Percentiles rank a stretch among this genome's conserved stretches.
These are phyloP conservation scores for Claviceps capensis DNA, from an alignment of 2,329 filamentous ascomycete genomes.

Conservation along the genomic window DNA sequence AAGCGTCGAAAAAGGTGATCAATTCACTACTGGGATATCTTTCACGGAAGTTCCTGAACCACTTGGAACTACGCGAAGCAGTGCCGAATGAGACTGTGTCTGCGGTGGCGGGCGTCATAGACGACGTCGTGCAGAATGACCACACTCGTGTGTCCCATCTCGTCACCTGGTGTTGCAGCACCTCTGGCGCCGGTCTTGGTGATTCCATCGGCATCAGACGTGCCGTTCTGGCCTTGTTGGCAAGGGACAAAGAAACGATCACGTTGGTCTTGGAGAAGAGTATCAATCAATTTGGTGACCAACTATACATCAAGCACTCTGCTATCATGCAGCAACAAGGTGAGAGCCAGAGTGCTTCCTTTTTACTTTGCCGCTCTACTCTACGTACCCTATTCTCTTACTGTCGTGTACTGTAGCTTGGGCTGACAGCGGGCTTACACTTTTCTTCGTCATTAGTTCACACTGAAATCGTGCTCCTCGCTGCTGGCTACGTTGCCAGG, in stretches of 20 bases:
- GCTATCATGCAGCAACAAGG: slow-evolving; percentile 83
- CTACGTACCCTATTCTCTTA: neutral
- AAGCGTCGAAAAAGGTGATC: slow-evolving; percentile 14
- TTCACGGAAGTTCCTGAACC: slow-evolving; percentile 29
- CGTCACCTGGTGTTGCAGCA: slow-evolving; percentile 49
- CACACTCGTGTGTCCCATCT: slow-evolving; percentile 38
- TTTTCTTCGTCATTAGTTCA: slow-evolving; percentile 42
- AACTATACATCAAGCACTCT: slow-evolving; percentile 73
- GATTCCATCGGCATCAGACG: slow-evolving; percentile 52
- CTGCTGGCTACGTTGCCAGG: slow-evolving; percentile 62
- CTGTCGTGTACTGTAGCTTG: neutral
- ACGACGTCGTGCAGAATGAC: slow-evolving; percentile 32
- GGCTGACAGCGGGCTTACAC: slow-evolving; percentile 12
- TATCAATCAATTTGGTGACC: slow-evolving; percentile 66
- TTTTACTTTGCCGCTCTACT: neutral
- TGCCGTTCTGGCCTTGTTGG: slow-evolving; percentile 46
- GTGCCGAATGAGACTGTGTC: slow-evolving; percentile 29
- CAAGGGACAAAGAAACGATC: slow-evolving; percentile 36
- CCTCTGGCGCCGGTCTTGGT: slow-evolving; percentile 51
- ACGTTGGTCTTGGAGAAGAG: slow-evolving; percentile 50
- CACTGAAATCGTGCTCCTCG: slow-evolving; percentile 64
- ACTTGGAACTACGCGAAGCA: slow-evolving; percentile 18
- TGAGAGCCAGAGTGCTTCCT: slow-evolving; percentile 17
- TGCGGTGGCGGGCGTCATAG: slow-evolving; percentile 45
- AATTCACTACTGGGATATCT: slow-evolving; percentile 24